A percentile compares a stretch with the other conserved stretches of the same genome.
Evolutionary conservation across 768 basidiomycete genomes (phyloP).

Genomic region (Infundibulicybe gibba): DNA sequence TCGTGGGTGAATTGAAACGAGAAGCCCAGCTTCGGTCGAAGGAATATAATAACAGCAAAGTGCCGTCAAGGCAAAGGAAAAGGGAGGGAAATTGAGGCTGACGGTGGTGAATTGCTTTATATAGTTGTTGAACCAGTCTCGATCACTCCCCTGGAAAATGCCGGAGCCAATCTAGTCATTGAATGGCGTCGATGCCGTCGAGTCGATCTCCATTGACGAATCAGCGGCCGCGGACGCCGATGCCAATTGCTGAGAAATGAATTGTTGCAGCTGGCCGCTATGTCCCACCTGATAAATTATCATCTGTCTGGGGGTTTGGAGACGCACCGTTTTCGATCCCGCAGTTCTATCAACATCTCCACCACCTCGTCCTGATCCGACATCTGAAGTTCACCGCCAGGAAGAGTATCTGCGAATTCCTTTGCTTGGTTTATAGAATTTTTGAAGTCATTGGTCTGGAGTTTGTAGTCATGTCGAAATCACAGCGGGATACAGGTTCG

Average conservation of each 20-base stretch:
- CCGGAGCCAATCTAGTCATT: constrained; percentile 19
- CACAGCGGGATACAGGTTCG: background rate
- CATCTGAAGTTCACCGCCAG: constrained; percentile 69
- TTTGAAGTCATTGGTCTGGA: constrained; percentile 71
- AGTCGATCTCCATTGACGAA: constrained; percentile 65
- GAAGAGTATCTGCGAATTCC: constrained; percentile 51
- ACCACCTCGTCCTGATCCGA: constrained; percentile 73
- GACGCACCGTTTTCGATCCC: constrained; percentile 58
- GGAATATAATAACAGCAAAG: constrained; percentile 2
- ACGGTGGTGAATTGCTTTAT: background rate
- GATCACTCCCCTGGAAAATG: background rate
- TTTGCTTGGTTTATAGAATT: constrained; percentile 54
- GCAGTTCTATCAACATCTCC: constrained; percentile 58
- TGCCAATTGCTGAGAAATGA: constrained; percentile 38
- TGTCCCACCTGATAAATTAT: background rate
- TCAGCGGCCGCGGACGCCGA: constrained; percentile 24
- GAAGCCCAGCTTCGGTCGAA: constrained; percentile 2
- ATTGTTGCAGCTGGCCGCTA: constrained; percentile 54
- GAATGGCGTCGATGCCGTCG: constrained; percentile 69
- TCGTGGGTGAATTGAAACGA: background rate
- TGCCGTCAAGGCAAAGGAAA: background rate
- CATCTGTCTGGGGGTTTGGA: constrained; percentile 1
- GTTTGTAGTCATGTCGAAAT: background rate
- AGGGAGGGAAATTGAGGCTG: background rate
- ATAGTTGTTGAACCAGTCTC: background rate